Base-by-base conservation (phyloP, 805 yeast genomes). In the Yamadazyma phyllophila region DNA sequence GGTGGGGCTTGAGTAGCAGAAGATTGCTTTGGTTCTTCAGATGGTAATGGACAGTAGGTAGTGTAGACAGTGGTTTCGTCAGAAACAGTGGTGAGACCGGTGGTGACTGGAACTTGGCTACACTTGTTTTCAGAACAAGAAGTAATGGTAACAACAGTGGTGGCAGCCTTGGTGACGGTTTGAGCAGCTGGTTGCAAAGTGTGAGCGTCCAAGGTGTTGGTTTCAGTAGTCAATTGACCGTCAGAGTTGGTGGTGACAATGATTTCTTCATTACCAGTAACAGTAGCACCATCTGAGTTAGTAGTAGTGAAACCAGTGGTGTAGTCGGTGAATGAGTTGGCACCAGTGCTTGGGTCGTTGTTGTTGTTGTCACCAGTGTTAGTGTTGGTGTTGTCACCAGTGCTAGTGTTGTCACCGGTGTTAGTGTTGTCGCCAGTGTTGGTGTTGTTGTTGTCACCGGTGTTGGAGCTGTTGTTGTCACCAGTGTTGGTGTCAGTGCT, bases 81-180 rank as follows among this genome's bases (percentile, higher is more conserved):
- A 15, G 58, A 48, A 5, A 52, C 64, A 8, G 71, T 63, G 33
- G 67, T 65, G 39, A 66, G 48, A 43, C 73, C 73, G 39, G 69
- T 60, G 41, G 74, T 67, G 38, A 59, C 57, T 13, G 69, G 53
- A 32, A 48, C 55, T n/a, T 42, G 38, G 8, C 55, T 26, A 52
- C 75, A 69, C 47, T 53, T 60, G 54, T 67, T 36, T 44, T 61
- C 61, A 6, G 58, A 46, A 51, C 75, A 70, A 17, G 72, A 65
- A 27, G 75, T 67, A 42, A 63, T 54, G 11, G 71, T 65, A 12
- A 66, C 43, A 16, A 61, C 61, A 24, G 69, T 64, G 31, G 66
- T 58, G 52, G 69, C 63, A 47, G 60, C 55, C 34, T 57, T 54
- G 45, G 61, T 57, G 35, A 39, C 57, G 59, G 62, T 61, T 35